These are phyloP conservation scores for Nevesoporus exiguus DNA, from an alignment of 768 basidiomycete species.

Conservation along the genomic window DNA sequence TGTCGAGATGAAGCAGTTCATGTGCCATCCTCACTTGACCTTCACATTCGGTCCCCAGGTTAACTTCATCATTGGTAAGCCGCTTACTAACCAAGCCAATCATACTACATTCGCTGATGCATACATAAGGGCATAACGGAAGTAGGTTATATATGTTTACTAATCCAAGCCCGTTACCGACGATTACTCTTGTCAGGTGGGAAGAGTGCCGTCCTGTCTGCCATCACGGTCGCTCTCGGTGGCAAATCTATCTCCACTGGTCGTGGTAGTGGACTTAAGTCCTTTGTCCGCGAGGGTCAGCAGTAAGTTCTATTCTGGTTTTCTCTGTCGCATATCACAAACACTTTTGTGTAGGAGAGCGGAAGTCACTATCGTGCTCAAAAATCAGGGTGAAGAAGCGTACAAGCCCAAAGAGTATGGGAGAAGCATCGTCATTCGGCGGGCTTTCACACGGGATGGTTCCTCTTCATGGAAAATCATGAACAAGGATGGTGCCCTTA, in stretches of 20 bases:
- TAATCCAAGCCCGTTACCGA: neutral
- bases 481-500: slow-evolving; percentile 55
- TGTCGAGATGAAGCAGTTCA: slow-evolving; percentile 88
- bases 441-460: slow-evolving; percentile 76
- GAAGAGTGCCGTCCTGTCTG: slow-evolving; percentile 92
- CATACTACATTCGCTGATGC: slow-evolving; percentile 1
- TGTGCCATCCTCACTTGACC: slow-evolving; percentile 86
- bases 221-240: slow-evolving; percentile 88
- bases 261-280: slow-evolving; percentile 78
- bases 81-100: neutral
- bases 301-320: slow-evolving; percentile 41
- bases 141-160: slow-evolving; percentile 51
- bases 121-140: slow-evolving; percentile 75
- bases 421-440: slow-evolving; percentile 78
- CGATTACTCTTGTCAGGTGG: slow-evolving; percentile 57
- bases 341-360: slow-evolving; percentile 43
- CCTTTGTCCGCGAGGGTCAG: slow-evolving; percentile 83
- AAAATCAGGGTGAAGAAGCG: slow-evolving; percentile 90
- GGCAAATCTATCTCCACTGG: slow-evolving; percentile 93
- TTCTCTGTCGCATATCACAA: slow-evolving; percentile 24
- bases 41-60: slow-evolving; percentile 91
- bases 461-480: slow-evolving; percentile 80
- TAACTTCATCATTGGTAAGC: slow-evolving; percentile 91
- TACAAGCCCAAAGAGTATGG: slow-evolving; percentile 85
- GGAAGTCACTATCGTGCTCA: slow-evolving; percentile 76